Base-by-base conservation (phyloP, 2,329 filamentous ascomycete species). In the Diaporthe vaccinii region DNA sequence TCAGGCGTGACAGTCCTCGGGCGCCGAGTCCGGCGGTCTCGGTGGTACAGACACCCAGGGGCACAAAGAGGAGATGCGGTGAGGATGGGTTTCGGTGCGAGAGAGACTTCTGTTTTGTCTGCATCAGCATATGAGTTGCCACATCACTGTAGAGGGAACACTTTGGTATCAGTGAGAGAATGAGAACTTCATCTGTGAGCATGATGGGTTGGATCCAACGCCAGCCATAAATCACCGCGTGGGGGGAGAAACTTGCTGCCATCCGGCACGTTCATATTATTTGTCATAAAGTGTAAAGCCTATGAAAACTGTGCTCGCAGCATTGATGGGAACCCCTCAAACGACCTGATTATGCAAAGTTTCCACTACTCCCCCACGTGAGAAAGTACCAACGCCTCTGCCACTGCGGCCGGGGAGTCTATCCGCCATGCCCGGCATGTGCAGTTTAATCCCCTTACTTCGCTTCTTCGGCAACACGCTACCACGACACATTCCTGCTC, bases 41-140 rank as follows among this genome's bases (percentile, higher is more conserved):
- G 36, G 77, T 83, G 44, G 79, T 85, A 6, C 83, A 83, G 77
- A 90, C 89, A 14, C 89, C 89, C 0, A 86, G 88, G 2, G 89
- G 89, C 1, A 86, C 86, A 20, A 78, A 85, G 78, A 84, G 88
- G 70, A 84, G 84, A 20, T 92, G 91, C 75, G 91, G 91, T 4
- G 83, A 88, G 77, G 86, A 87, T 77, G 90, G 88, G 17, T 92
- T 89, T 79, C 83, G 82, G 22, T 92, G 91, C 76, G 87, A 86
- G 4, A 84, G 88, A 72, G 87, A 90, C 76, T 92, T 92, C 82
- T 92, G 91, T 81, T 91, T 93, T 78, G 85, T 84, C 14, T 92
- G 91, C 78, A 83, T 90, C 28, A 55, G 34, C 20, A 61, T 59
- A 36, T 73, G 53, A 51, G 28, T 10, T n/a, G n/a, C 14, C n/a